Percentiles rank a stretch among this genome's conserved stretches.
Evolutionary conservation across 192 early-diverging fungal genomes (phyloP).

Genomic region (Gamsiella multidivaricata): DNA sequence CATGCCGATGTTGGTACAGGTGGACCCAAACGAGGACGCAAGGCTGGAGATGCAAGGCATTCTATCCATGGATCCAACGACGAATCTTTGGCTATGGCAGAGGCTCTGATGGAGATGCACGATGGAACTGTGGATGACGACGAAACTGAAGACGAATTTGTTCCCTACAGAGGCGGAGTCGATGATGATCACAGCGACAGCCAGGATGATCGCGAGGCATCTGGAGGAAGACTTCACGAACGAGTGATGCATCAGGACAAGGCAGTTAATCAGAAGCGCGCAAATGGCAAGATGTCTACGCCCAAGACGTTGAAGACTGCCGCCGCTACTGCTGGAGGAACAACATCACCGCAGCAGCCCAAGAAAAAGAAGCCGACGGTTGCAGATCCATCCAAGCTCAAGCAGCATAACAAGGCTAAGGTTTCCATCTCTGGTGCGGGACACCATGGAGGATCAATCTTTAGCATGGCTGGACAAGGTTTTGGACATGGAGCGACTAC

Average conservation of each 20-base stretch:
- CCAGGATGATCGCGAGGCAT: not conserved
- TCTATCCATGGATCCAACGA: not conserved
- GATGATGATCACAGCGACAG: not conserved
- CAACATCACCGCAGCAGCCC: not conserved
- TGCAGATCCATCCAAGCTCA: not conserved
- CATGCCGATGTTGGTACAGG: no score
- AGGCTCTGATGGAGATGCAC: conserved; percentile 4
- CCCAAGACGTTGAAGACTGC: not conserved
- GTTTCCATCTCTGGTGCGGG: not conserved
- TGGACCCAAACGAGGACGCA: not conserved
- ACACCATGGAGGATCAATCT: not conserved
- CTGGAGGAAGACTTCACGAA: not conserved
- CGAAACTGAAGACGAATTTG: conserved; percentile 1
- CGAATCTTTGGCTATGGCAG: not conserved
- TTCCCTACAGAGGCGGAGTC: not conserved
- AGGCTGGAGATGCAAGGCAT: not conserved
- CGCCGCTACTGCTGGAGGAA: no score
- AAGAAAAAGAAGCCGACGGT: not conserved
- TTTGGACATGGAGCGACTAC: not conserved
- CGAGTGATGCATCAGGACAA: not conserved
- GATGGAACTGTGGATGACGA: not conserved
- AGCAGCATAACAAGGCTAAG: not conserved
- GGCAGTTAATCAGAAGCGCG: not conserved
- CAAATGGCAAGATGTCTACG: not conserved
- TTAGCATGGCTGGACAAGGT: not conserved